Base-by-base conservation (phyloP, 2,329 filamentous ascomycete species). In the Fusarium aywerte region DNA sequence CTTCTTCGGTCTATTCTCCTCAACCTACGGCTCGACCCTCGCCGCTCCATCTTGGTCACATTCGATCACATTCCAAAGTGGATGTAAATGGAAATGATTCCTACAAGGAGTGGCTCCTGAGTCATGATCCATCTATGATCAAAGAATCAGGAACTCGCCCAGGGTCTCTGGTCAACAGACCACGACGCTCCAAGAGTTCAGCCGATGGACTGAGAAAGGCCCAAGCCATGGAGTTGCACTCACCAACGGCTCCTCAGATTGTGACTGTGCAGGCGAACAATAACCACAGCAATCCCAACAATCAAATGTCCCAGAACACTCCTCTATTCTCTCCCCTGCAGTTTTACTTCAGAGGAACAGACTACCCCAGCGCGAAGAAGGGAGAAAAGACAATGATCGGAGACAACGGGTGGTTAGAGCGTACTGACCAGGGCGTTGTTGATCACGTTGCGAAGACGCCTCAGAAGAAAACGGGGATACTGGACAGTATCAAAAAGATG, bases 361-460 rank as follows among this genome's bases (percentile, higher is more conserved):
- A 75, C 12, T 77, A 77, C 13, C 79, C 81, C 3, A 70, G 71
- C 7, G 65, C 71, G 38, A 82, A 79, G 63, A 81, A 75, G 47
- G 80, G 80, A 0, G 78, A 78, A 35, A 88, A 88, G 77, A 81
- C 77, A 4, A 74, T 88, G 73, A 82, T 88, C 58, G 85, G 86
- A 4, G 76, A 83, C 4, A 81, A 85, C 45, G 86, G 86, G 21
- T 88, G 85, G 85, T 79, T 88, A 4, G 85, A 87, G 70, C 79
- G 80, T 16, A 82, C 78, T 2, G 75, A 74, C 7, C 58, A 58
- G 13, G 33, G 38, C 8, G 58, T 56, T 10, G 57, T 56, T 5
- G 69, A 75, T 2, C 69, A 71, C 33, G 65, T 57, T 4, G 74
- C 67, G 21, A 76, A 74, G 62, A 54, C 70, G 4, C 69, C 72